A percentile compares a stretch with the other conserved stretches of the same genome.
These are phyloP conservation scores for Fraxinus cuspidata DNA, from an alignment of 257 asterid species.

Conservation along the genomic window DNA sequence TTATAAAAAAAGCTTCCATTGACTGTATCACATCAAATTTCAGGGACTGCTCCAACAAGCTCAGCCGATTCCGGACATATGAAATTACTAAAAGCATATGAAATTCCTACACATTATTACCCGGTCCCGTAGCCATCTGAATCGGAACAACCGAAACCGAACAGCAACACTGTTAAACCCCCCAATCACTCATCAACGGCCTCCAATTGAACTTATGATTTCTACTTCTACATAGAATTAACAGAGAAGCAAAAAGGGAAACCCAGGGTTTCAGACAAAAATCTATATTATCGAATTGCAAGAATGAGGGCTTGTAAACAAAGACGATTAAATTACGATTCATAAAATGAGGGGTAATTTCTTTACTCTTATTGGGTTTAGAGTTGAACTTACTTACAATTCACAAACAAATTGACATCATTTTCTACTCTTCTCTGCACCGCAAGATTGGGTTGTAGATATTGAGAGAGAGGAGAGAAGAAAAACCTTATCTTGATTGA, in stretches of 20 bases:
- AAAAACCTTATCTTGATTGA: no score
- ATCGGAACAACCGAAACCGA: no score
- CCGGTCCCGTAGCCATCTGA: no score
- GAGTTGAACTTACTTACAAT: not conserved
- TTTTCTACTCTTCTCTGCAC: not conserved
- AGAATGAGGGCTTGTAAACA: constrained; percentile 38
- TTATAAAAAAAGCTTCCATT: no score
- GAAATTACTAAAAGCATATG: no score
- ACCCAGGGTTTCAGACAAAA: constrained; percentile 34
- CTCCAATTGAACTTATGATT: no score
- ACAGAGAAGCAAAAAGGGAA: constrained; percentile 19
- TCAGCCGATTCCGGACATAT: no score
- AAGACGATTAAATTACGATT: constrained; percentile 18
- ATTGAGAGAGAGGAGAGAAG: not conserved
- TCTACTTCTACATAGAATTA: constrained; percentile 8
- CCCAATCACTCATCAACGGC: no score
- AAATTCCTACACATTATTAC: no score
- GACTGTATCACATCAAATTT: no score
- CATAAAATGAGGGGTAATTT: not conserved
- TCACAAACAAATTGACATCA: not conserved
- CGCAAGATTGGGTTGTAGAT: constrained; percentile 5
- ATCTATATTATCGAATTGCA: constrained; percentile 34
- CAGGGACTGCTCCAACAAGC: no score
- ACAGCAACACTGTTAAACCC: no score
- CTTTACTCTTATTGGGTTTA: not conserved